These are phyloP conservation scores for Rhodocollybia butyracea DNA, from an alignment of 768 basidiomycete species.

Conservation along the genomic window DNA sequence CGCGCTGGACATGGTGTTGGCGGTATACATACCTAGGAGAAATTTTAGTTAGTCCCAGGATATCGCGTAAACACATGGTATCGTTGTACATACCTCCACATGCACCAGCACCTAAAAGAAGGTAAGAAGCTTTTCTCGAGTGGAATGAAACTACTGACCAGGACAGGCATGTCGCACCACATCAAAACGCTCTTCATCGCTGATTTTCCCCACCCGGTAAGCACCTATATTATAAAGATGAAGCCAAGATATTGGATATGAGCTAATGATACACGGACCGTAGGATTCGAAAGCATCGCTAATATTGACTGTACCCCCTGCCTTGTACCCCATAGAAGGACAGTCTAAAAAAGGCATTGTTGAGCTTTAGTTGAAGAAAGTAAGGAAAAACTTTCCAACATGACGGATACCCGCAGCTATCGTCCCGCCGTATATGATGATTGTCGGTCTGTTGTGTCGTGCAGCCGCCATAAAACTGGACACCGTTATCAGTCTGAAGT, in stretches of 20 bases:
- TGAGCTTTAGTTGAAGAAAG: slow-evolving; percentile 32
- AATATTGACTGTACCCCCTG: slow-evolving; percentile 83
- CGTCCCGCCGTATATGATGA: slow-evolving; percentile 86
- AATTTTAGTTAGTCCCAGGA: too few species aligned
- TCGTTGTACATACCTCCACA: slow-evolving; percentile 91
- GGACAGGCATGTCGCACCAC: slow-evolving; percentile 86
- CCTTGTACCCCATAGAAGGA: slow-evolving; percentile 69
- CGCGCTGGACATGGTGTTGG: slow-evolving; percentile 29
- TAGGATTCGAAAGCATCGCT: slow-evolving; percentile 84
- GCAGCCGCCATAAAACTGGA: slow-evolving; percentile 84
- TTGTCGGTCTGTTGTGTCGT: slow-evolving; percentile 84
- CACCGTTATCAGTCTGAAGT: slow-evolving; percentile 42
- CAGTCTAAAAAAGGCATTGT: slow-evolving; percentile 49
- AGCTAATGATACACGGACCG: slow-evolving; percentile 51
- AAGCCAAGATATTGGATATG: background rate
- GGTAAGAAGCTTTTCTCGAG: background rate
- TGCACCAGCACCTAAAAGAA: slow-evolving; percentile 57
- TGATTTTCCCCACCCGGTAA: slow-evolving; percentile 72
- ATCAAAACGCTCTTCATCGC: slow-evolving; percentile 77
- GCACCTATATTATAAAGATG: slow-evolving; percentile 48
- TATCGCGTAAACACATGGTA: too few species aligned
- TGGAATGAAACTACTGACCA: background rate
- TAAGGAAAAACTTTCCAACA: slow-evolving; percentile 41
- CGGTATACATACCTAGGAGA: slow-evolving; percentile 54
- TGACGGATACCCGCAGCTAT: slow-evolving; percentile 76